Evolutionary conservation across 345 rosid species (phyloP), one percentile per base, ranked within the genome.

Genomic region (Salix purpurea): DNA sequence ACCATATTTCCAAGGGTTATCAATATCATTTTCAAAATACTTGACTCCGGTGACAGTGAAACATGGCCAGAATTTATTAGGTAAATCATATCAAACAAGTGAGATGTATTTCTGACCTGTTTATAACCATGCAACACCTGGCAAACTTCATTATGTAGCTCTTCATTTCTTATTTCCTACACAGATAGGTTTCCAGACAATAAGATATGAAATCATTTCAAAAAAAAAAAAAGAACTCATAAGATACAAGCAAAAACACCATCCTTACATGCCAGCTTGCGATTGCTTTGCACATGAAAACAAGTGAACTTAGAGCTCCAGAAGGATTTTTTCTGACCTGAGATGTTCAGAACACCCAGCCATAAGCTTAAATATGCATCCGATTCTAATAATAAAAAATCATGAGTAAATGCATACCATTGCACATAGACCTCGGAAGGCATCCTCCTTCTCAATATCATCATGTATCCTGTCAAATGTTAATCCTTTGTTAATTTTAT

Each of bases 381-480:
- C 50, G 65, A 65, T 21, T 34, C 61, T 14, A 40, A 54, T 61
- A 15, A 28, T 1, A 15, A 77, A 28, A 19, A 18, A 42, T 58
- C 23, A 54, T 8, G n/a, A 46, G 69, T 26, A 78, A 42, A 34
- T 56, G 60, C 81, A 70, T 84, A 96, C 99, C 94, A 94, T 87
- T 72, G 99, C 98, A 87, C 98, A 96, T 56, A 96, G 89, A 82
- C 99, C 99, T 68, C 90, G 86, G 82, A 96, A 96, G 16, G 99
- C 97, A 87, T 96, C 99, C 80, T 96, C 99, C 84, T 96, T 96
- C 85, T 96, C 99, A 78, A 88, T 81, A 81, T 94, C 99, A 88
- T 96, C 99, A 32, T 93, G 97, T 78, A 93, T 92, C 89, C 99
- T 96, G 87, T 76, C 80, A 83, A 32, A 58, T 4, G 56, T 23